These are phyloP conservation scores for Miscanthus lutarioriparius DNA, from an alignment of 176 grass and related monocot species.

Conservation along the genomic window DNA sequence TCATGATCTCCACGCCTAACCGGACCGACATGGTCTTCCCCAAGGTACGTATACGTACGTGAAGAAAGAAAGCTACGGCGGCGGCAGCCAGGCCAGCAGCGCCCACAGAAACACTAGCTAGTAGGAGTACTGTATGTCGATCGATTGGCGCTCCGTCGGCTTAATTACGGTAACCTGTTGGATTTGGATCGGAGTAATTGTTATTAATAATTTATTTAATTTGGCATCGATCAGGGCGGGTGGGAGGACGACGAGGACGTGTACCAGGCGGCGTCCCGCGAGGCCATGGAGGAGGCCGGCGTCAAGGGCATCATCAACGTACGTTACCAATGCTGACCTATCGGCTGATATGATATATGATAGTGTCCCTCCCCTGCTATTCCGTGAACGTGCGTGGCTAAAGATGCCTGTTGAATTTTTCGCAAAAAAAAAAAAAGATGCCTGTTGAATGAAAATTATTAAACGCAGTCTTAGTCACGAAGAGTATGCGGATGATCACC, in stretches of 20 bases:
- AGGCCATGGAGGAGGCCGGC: slow-evolving; percentile 89
- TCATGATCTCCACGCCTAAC: slow-evolving; percentile 86
- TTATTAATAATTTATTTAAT: background rate
- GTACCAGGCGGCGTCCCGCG: slow-evolving; percentile 69
- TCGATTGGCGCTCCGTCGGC: background rate
- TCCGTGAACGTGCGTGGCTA: background rate
- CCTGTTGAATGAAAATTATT: background rate
- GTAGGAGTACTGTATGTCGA: too few species aligned
- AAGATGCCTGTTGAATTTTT: background rate
- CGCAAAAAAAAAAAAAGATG: background rate
- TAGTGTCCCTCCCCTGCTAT: background rate
- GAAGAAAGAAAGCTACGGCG: background rate
- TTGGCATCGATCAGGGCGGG: slow-evolving; percentile 57
- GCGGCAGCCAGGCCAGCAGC: background rate
- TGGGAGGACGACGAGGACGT: slow-evolving; percentile 92
- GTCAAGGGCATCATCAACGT: slow-evolving; percentile 74
- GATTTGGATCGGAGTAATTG: background rate
- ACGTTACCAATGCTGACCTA: slow-evolving; percentile 25
- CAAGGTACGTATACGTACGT: slow-evolving; percentile 68
- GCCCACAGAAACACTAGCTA: background rate
- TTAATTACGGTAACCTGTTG: background rate
- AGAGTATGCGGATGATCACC: slow-evolving; percentile 8
- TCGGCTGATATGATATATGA: background rate
- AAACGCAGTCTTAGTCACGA: background rate
- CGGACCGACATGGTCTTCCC: slow-evolving; percentile 80